Evolutionary conservation across 306 rosid genomes (phyloP).

Genomic region (Ceratonia siliqua): DNA sequence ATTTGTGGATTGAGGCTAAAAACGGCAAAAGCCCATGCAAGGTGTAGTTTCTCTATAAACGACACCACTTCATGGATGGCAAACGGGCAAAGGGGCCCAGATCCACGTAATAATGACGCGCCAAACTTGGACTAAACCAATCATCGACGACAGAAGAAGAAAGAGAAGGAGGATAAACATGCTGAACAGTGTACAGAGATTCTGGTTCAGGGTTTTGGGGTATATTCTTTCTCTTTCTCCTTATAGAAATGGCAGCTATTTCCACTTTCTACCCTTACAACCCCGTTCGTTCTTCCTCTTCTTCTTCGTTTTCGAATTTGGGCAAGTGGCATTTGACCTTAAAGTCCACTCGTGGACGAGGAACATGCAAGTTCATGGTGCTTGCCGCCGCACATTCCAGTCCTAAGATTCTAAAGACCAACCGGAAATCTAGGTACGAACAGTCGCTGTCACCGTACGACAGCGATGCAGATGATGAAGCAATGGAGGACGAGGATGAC

Average conservation of each 20-base stretch:
- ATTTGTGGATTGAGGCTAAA: too few species aligned
- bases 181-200: background rate
- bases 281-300: too few species aligned
- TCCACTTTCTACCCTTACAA: constrained; percentile 45
- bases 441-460: constrained; percentile 53
- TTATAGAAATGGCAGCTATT: constrained; percentile 48
- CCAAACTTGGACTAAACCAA: too few species aligned
- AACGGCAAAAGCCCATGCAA: too few species aligned
- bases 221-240: constrained; percentile 52
- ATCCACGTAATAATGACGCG: too few species aligned
- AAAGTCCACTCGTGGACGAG: background rate
- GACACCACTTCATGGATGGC: background rate
- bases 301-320: too few species aligned
- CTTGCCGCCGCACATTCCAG: constrained; percentile 80
- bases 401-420: constrained; percentile 70
- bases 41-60: too few species aligned
- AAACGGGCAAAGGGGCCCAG: too few species aligned
- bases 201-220: constrained; percentile 70
- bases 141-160: too few species aligned
- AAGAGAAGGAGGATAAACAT: too few species aligned
- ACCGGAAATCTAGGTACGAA: constrained; percentile 63
- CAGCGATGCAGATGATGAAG: constrained; percentile 47
- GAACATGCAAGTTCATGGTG: constrained; percentile 41
- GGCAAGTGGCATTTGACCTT: too few species aligned
- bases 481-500: constrained; percentile 26